Percentiles rank a stretch among this genome's conserved stretches.
Conservation (phyloP, 768 basidiomycete genomes). For the Pisolithus sp. region DNA sequence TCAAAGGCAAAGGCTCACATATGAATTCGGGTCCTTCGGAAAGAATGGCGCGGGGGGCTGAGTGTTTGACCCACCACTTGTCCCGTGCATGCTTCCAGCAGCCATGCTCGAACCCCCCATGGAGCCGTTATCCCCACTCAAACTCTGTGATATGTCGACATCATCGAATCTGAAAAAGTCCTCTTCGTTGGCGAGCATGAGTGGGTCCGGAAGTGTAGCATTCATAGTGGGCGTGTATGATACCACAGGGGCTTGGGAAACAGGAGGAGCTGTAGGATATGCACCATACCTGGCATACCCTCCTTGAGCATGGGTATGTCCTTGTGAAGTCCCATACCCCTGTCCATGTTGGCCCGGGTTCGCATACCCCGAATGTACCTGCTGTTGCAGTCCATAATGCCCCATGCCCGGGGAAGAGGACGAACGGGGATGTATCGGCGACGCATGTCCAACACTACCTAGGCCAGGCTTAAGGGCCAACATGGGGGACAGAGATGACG, state of each 20-base stretch:
- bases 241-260: background rate
- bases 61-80: background rate
- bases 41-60: background rate
- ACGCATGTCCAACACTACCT: background rate
- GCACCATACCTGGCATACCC: background rate
- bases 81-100: background rate
- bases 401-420: background rate
- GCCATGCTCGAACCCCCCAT: background rate
- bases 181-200: background rate
- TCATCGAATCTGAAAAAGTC: slow-evolving; percentile 1
- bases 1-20: background rate
- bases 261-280: background rate
- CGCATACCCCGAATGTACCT: background rate
- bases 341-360: background rate
- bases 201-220: background rate
- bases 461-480: background rate
- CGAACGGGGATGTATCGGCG: background rate
- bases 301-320: background rate
- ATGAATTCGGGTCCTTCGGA: background rate
- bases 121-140: background rate
- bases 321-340: background rate
- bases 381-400: background rate
- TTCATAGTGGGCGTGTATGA: background rate
- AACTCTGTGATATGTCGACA: background rate
- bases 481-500: background rate